Percentiles rank a stretch among this genome's conserved stretches.
Conservation (phyloP, 2,329 filamentous ascomycete genomes). For the Tolypocladium endophyticum region DNA sequence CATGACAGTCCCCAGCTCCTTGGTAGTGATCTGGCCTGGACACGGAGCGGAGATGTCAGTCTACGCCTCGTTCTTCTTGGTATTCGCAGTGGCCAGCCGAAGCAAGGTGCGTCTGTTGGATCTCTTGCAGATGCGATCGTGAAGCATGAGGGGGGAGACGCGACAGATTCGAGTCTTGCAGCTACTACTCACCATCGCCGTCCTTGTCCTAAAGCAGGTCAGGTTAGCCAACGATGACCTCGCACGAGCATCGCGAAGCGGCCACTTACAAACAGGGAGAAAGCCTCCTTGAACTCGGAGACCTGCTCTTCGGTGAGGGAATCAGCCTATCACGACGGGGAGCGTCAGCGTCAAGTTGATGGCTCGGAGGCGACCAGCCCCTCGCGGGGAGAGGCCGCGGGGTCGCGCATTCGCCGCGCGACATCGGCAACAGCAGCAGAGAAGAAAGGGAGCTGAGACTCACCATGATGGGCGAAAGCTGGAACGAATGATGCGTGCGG, state of each 20-base stretch:
- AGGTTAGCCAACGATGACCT: background rate
- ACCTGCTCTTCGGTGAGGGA: constrained; percentile 99
- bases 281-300: constrained; percentile 99
- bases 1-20: constrained; percentile 85
- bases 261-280: constrained; percentile 92
- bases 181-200: constrained; percentile 67
- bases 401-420: background rate
- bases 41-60: constrained; percentile 1
- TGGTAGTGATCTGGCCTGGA: constrained; percentile 80
- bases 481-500: background rate
- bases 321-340: constrained; percentile 60
- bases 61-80: background rate
- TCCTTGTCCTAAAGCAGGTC: constrained; percentile 63
- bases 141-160: background rate
- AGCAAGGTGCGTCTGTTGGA: background rate
- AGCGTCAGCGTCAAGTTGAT: constrained; percentile 10
- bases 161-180: background rate
- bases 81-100: background rate
- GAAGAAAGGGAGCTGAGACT: constrained; percentile 6
- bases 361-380: constrained; percentile 9
- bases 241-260: background rate
- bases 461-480: constrained; percentile 15
- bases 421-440: background rate
- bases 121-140: background rate
- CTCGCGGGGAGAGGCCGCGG: constrained; percentile 6